These are phyloP conservation scores for Zopfochytrium polystomum DNA, from an alignment of 371 early-diverging fungal species.

Conservation along the genomic window DNA sequence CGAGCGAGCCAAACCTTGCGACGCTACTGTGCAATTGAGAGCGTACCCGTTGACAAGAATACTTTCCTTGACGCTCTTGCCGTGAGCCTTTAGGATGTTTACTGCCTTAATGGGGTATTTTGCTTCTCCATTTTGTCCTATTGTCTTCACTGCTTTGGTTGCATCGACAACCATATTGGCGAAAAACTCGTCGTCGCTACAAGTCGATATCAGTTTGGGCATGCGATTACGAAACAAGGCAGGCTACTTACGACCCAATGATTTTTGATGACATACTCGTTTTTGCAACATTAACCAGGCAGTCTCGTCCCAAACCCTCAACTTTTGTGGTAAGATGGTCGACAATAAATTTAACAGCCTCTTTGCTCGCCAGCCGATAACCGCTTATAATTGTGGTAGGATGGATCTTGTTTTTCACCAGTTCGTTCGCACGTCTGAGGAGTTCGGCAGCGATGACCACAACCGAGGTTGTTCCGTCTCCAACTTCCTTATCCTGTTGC, in stretches of 20 bases:
- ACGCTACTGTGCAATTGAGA: slow-evolving; percentile 96
- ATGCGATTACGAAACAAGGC: slow-evolving; percentile 1
- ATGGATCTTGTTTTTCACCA: slow-evolving; percentile 98
- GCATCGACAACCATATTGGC: slow-evolving; percentile 95
- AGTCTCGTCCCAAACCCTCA: slow-evolving; percentile 88
- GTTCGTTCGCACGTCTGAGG: slow-evolving; percentile 92
- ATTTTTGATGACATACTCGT: slow-evolving; percentile 99
- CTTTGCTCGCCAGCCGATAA: slow-evolving; percentile 96
- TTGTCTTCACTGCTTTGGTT: slow-evolving; percentile 87
- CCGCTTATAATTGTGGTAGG: slow-evolving; percentile 98
- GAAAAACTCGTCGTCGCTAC: slow-evolving; percentile 91
- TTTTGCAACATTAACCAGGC: slow-evolving; percentile 94
- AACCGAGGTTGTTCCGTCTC: slow-evolving; percentile 99
- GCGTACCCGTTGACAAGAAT: slow-evolving; percentile 95
- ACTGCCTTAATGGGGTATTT: slow-evolving; percentile 98
- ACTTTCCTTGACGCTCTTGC: slow-evolving; percentile 92
- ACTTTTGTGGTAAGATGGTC: slow-evolving; percentile 93
- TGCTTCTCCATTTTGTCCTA: slow-evolving; percentile 79
- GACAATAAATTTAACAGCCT: slow-evolving; percentile 97
- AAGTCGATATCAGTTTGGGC: slow-evolving; percentile 2
- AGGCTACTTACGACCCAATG: slow-evolving; percentile 64
- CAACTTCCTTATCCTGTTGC: slow-evolving; percentile 99
- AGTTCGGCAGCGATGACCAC: slow-evolving; percentile 98
- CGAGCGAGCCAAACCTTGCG: slow-evolving; percentile 58
- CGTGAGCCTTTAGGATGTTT: slow-evolving; percentile 99